A percentile compares a stretch with the other conserved stretches of the same genome.
Conservation (phyloP, 352 stramenopile species). For the Globisporangium middletonii region DNA sequence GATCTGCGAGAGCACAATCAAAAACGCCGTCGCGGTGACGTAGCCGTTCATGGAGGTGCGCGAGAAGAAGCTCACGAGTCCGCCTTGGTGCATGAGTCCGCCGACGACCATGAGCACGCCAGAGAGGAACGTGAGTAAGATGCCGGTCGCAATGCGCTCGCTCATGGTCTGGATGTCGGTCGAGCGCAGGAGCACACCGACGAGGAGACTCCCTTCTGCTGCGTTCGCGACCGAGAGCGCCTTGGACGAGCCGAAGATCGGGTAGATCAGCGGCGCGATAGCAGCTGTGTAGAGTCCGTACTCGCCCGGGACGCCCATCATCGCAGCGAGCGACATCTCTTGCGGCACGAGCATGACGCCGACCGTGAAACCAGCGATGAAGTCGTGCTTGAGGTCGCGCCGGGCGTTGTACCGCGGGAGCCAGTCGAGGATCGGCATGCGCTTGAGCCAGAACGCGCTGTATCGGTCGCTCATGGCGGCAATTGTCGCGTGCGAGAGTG, state of each 20-base stretch:
- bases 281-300: slow-evolving; percentile 72
- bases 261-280: slow-evolving; percentile 65
- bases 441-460: slow-evolving; percentile 24
- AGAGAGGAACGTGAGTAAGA: slow-evolving; percentile 67
- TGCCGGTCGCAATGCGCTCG: slow-evolving; percentile 53
- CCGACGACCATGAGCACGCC: slow-evolving; percentile 50
- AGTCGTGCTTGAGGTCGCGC: slow-evolving; percentile 59
- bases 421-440: slow-evolving; percentile 69
- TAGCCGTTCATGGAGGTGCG: slow-evolving; percentile 68
- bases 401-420: slow-evolving; percentile 54
- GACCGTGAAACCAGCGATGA: slow-evolving; percentile 65
- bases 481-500: too few species aligned
- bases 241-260: slow-evolving; percentile 58
- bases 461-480: slow-evolving; percentile 9
- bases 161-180: slow-evolving; percentile 40
- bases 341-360: slow-evolving; percentile 91
- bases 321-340: slow-evolving; percentile 87
- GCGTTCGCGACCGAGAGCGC: slow-evolving; percentile 63
- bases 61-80: slow-evolving; percentile 69
- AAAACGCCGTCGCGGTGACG: slow-evolving; percentile 53
- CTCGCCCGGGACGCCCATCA: slow-evolving; percentile 76
- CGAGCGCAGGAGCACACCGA: slow-evolving; percentile 52
- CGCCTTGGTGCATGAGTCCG: slow-evolving; percentile 50
- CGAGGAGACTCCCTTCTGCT: slow-evolving; percentile 54
- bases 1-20: slow-evolving; percentile 67